A percentile compares a stretch with the other conserved stretches of the same genome.
phyloP scores from a whole-genome alignment of 345 rosid genomes.

The Lepidium didymum region DNA sequence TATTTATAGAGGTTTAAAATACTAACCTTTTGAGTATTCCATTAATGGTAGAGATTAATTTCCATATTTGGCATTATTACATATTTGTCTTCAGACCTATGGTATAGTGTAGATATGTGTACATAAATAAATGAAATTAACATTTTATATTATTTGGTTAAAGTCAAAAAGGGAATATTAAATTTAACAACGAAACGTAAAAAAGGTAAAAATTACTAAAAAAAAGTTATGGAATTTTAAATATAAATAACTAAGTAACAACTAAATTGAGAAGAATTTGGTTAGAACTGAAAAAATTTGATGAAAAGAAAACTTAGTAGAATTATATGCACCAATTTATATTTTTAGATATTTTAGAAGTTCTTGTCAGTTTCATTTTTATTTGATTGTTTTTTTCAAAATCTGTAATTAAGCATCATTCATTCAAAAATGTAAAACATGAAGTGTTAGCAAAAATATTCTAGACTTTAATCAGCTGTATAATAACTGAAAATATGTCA shows the following conservation, averaged over 20 bases:
- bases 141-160: neutral
- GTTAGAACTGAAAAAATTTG: neutral
- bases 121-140: neutral
- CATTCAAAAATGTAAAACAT: neutral
- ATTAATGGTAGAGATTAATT: neutral
- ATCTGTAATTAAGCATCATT: neutral
- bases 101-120: no score
- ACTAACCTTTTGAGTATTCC: conserved; percentile 7
- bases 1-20: conserved; percentile 10
- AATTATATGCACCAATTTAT: no score
- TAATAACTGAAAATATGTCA: no score
- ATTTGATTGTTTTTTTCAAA: no score
- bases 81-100: neutral
- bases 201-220: neutral
- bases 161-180: neutral
- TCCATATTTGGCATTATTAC: conserved; percentile 1
- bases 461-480: no score
- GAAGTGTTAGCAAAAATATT: neutral
- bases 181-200: neutral
- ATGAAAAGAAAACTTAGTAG: neutral
- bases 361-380: no score
- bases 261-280: neutral
- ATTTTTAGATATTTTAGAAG: no score
- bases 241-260: neutral
- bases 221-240: neutral